phyloP scores from a whole-genome alignment of 225 moss, liverwort and hornwort species.

The Lunularia cruciata region DNA sequence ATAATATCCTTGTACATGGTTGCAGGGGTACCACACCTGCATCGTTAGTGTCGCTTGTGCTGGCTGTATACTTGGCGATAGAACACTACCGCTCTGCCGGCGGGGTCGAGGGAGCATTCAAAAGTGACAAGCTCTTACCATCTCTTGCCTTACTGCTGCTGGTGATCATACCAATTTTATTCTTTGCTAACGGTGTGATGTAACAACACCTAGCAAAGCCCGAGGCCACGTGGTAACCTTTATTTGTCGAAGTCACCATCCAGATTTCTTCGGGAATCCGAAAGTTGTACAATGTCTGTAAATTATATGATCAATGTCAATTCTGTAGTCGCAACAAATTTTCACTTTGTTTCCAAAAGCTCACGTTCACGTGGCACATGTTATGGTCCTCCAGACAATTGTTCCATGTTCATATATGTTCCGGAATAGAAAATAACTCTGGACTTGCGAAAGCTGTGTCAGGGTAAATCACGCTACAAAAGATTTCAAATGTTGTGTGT shows the following conservation, averaged over 20 bases:
- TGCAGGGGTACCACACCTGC: slow-evolving; percentile 35
- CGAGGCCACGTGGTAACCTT: background rate
- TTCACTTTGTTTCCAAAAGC: too few relatives aligned
- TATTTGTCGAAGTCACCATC: background rate
- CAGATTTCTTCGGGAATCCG: background rate
- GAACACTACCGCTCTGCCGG: slow-evolving; percentile 24
- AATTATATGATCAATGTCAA: too few relatives aligned
- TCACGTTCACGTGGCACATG: too few relatives aligned
- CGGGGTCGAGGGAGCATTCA: slow-evolving; percentile 24
- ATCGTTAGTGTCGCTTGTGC: slow-evolving; percentile 24
- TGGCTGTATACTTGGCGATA: slow-evolving; percentile 30
- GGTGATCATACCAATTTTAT: slow-evolving; percentile 32
- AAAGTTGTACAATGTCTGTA: slow-evolving; percentile 4
- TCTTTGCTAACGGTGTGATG: slow-evolving; percentile 31
- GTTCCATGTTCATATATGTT: too few relatives aligned
- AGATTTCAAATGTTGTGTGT: too few relatives aligned
- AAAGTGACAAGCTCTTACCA: slow-evolving; percentile 30
- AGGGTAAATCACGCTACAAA: too few relatives aligned
- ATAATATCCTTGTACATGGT: background rate
- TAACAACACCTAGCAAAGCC: background rate
- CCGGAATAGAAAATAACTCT: too few relatives aligned
- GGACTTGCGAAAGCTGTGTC: too few relatives aligned
- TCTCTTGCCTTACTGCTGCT: slow-evolving; percentile 33
- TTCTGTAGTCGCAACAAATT: too few relatives aligned
- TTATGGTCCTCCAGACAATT: too few relatives aligned